Evolutionary conservation across 2,329 filamentous ascomycete genomes (phyloP).

Genomic region (Cyclaneusma minus): DNA sequence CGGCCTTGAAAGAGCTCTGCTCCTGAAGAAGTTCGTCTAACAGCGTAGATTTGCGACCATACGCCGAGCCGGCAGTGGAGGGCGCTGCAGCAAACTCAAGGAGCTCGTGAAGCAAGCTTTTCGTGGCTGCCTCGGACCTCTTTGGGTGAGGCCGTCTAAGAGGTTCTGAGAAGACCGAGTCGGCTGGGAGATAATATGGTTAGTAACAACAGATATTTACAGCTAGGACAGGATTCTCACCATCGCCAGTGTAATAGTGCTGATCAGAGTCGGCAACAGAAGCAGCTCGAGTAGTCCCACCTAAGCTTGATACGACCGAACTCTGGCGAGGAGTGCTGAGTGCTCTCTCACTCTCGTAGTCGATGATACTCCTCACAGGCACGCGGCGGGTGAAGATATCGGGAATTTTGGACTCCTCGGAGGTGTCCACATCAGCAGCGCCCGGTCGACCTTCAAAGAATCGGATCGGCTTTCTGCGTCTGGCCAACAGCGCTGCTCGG

Average conservation of each 20-base stretch:
- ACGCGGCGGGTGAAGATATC: conserved; percentile 1
- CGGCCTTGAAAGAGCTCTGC: not conserved
- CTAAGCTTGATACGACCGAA: not conserved
- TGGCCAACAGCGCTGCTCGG: conserved; percentile 1
- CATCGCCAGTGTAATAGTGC: not conserved
- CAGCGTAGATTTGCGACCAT: not conserved
- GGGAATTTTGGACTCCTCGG: conserved; percentile 2
- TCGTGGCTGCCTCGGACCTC: too few species aligned
- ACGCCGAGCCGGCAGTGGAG: not conserved
- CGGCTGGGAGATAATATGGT: too few species aligned
- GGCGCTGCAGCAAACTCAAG: too few species aligned
- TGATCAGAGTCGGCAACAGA: not conserved
- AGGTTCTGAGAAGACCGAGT: too few species aligned
- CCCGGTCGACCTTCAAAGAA: conserved; percentile 1
- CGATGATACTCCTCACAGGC: not conserved
- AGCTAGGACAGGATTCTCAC: too few species aligned
- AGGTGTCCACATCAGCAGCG: conserved; percentile 1
- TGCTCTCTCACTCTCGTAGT: not conserved
- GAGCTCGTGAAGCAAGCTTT: too few species aligned
- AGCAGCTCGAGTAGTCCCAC: not conserved
- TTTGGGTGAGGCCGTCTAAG: too few species aligned
- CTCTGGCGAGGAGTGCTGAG: not conserved
- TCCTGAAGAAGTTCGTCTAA: not conserved
- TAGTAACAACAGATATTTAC: too few species aligned
- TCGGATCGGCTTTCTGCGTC: conserved; percentile 1